Evolutionary conservation across 805 yeast species (phyloP).

Genomic region (Candida andamanensis): DNA sequence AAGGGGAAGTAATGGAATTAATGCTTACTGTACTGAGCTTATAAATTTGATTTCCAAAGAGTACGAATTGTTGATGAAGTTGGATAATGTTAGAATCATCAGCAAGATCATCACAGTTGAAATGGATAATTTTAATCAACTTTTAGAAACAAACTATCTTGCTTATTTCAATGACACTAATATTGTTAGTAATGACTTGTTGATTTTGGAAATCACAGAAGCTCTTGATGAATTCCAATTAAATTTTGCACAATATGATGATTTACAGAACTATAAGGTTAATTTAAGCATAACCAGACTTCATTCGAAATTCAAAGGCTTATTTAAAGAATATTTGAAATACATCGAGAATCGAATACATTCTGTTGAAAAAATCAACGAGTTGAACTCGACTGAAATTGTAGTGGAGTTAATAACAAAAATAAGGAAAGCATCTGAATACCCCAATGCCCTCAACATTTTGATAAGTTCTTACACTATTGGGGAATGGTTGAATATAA

Average conservation of each 20-base stretch:
- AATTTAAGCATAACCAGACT: constrained; percentile 7
- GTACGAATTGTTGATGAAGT: constrained; percentile 39
- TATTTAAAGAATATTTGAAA: constrained; percentile 54
- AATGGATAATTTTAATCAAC: constrained; percentile 9
- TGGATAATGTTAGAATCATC: constrained; percentile 6
- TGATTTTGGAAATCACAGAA: constrained; percentile 44
- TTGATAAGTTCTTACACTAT: constrained; percentile 50
- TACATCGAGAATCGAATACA: constrained; percentile 50
- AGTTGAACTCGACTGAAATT: constrained; percentile 64
- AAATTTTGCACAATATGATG: constrained; percentile 7
- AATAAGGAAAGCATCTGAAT: constrained; percentile 60
- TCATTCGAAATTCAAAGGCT: constrained; percentile 1
- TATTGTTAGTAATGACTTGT: constrained; percentile 20
- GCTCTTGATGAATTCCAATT: constrained; percentile 20
- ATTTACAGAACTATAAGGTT: constrained; percentile 9
- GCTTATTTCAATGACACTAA: constrained; percentile 9
- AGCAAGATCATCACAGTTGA: constrained; percentile 5
- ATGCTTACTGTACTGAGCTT: constrained; percentile 48
- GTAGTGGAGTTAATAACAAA: constrained; percentile 70
- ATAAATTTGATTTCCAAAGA: constrained; percentile 48
- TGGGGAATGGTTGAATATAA: constrained; percentile 65
- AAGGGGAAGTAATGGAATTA: constrained; percentile 57
- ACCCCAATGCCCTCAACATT: constrained; percentile 44
- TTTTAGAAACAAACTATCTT: constrained; percentile 10
- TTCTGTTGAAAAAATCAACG: constrained; percentile 46